phyloP scores from a whole-genome alignment of 1,139 yeast genomes.

The Candida pseudoviswanathii region DNA sequence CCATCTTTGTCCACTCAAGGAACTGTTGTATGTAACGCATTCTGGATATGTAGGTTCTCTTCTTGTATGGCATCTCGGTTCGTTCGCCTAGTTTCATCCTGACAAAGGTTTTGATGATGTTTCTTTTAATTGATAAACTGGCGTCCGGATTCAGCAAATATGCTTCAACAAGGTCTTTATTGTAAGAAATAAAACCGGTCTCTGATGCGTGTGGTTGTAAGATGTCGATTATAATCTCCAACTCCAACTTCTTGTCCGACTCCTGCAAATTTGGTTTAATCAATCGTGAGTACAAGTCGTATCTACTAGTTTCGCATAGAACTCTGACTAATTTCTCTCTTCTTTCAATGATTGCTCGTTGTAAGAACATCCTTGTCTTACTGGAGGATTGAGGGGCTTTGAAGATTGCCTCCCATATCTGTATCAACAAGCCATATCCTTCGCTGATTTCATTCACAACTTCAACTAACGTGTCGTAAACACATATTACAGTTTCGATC shows the following conservation, averaged over 20 bases:
- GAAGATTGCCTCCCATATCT: constrained; percentile 10
- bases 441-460: constrained; percentile 9
- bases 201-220: neutral
- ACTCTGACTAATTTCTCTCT: constrained; percentile 6
- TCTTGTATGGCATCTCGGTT: neutral
- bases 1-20: constrained; percentile 7
- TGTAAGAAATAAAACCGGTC: neutral
- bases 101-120: constrained; percentile 4
- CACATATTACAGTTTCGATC: constrained; percentile 13
- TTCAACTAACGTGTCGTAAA: constrained; percentile 9
- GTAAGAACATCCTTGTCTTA: constrained; percentile 3
- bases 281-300: constrained; percentile 3
- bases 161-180: neutral
- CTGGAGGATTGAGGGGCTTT: too few species aligned
- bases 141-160: neutral
- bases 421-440: constrained; percentile 9
- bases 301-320: constrained; percentile 7
- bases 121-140: constrained; percentile 2
- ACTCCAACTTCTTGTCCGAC: neutral
- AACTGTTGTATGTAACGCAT: constrained; percentile 5
- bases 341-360: neutral
- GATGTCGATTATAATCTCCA: constrained; percentile 3
- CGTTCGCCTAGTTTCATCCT: neutral
- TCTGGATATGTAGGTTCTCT: neutral
- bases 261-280: constrained; percentile 8